Evolutionary conservation across 2,329 filamentous ascomycete species (phyloP).

Genomic region (Aspergillus latus): DNA sequence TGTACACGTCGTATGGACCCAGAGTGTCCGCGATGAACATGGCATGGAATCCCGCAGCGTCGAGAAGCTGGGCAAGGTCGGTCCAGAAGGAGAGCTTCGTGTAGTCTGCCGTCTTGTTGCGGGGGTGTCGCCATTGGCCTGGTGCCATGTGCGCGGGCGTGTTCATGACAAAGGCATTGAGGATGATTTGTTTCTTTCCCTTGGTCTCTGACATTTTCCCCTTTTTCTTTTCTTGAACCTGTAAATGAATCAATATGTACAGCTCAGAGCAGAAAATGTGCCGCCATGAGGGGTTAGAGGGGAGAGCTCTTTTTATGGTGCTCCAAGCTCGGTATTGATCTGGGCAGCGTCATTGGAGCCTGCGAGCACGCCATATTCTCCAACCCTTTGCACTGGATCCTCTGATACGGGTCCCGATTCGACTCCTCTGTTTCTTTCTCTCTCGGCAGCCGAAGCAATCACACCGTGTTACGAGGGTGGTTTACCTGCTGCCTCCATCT

Average conservation of each 20-base stretch:
- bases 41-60: conserved; percentile 51
- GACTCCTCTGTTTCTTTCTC: background rate
- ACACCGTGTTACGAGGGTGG: background rate
- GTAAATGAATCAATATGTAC: too few relatives aligned
- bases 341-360: background rate
- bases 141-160: conserved; percentile 49
- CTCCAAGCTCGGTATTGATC: background rate
- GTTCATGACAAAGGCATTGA: conserved; percentile 52
- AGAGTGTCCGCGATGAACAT: conserved; percentile 55
- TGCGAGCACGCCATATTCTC: background rate
- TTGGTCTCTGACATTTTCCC: background rate
- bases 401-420: too few relatives aligned
- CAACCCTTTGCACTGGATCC: background rate
- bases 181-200: conserved; percentile 41
- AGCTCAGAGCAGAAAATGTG: too few relatives aligned
- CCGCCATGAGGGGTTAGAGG: too few relatives aligned
- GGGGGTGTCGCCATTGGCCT: conserved; percentile 40
- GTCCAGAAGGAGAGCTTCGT: conserved; percentile 50
- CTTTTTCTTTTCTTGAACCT: too few relatives aligned
- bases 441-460: too few relatives aligned
- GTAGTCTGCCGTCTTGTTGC: conserved; percentile 40
- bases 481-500: background rate
- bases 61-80: conserved; percentile 48
- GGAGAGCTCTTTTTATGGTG: too few relatives aligned
- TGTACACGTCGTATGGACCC: conserved; percentile 50